These are phyloP conservation scores for Lactarius indigo DNA, from an alignment of 768 basidiomycete species.

Conservation along the genomic window DNA sequence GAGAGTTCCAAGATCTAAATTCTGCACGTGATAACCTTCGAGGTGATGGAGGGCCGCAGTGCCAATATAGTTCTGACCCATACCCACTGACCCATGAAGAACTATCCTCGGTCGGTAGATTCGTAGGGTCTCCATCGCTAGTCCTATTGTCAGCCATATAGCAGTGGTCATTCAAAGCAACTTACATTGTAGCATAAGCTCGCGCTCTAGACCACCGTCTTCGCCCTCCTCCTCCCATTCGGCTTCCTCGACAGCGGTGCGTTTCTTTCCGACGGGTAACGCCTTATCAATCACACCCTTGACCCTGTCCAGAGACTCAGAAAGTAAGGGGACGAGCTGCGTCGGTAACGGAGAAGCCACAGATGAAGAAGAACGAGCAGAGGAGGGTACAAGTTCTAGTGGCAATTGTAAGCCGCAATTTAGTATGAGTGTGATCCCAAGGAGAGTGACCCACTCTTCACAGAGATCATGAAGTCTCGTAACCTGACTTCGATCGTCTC, in stretches of 20 bases:
- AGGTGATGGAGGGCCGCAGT: constrained; percentile 90
- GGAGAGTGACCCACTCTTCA: constrained; percentile 70
- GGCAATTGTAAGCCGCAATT: constrained; percentile 1
- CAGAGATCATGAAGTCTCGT: constrained; percentile 94
- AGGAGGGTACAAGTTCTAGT: constrained; percentile 89
- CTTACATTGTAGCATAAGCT: constrained; percentile 84
- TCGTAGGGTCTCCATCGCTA: constrained; percentile 89
- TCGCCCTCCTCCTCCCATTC: constrained; percentile 83
- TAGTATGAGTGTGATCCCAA: constrained; percentile 8
- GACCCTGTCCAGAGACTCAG: constrained; percentile 62
- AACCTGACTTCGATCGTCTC: constrained; percentile 81
- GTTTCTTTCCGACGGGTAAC: constrained; percentile 76
- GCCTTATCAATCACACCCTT: constrained; percentile 69
- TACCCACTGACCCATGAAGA: constrained; percentile 73
- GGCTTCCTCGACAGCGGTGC: constrained; percentile 89
- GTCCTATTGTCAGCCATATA: constrained; percentile 18
- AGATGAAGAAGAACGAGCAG: constrained; percentile 85
- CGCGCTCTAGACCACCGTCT: constrained; percentile 83
- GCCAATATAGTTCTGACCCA: constrained; percentile 90
- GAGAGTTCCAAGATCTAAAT: constrained; percentile 83
- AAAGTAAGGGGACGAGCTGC: constrained; percentile 79
- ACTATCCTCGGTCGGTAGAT: constrained; percentile 87
- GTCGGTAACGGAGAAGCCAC: constrained; percentile 79
- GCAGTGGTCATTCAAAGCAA: constrained; percentile 13
- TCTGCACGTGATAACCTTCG: constrained; percentile 95